Evolutionary conservation across 768 basidiomycete genomes (phyloP).

Genomic region (Suillus hirtellus): DNA sequence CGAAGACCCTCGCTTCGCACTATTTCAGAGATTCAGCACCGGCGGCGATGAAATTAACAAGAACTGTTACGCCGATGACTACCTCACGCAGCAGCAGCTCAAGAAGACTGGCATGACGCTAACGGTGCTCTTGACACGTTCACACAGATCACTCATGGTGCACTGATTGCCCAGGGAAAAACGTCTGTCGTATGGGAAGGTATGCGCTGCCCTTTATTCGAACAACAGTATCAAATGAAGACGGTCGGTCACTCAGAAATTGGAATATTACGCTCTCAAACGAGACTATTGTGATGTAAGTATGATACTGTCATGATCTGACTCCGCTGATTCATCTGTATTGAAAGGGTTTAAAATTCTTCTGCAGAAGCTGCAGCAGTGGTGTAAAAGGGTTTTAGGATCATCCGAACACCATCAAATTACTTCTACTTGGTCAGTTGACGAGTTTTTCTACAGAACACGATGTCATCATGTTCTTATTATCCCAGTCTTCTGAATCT

Average conservation of each 20-base stretch:
- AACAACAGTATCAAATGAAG: neutral
- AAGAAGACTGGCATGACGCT: constrained; percentile 37
- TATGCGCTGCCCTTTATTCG: constrained; percentile 12
- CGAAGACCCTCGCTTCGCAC: constrained; percentile 49
- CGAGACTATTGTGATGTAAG: constrained; percentile 58
- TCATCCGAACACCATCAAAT: constrained; percentile 72
- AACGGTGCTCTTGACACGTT: constrained; percentile 41
- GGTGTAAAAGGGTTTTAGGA: constrained; percentile 54
- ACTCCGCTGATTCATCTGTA: constrained; percentile 8
- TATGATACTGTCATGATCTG: constrained; percentile 11
- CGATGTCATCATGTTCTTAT: neutral
- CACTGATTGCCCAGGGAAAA: constrained; percentile 39
- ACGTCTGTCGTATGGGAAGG: constrained; percentile 52
- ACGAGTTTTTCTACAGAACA: neutral
- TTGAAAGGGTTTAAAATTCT: constrained; percentile 67
- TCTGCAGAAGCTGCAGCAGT: constrained; percentile 60
- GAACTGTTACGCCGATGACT: constrained; percentile 63
- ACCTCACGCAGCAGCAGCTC: constrained; percentile 53
- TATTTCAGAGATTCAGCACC: constrained; percentile 52
- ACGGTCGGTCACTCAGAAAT: constrained; percentile 45
- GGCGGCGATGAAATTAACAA: constrained; percentile 78
- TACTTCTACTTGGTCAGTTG: constrained; percentile 66
- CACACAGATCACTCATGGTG: constrained; percentile 34
- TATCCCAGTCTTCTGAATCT: constrained; percentile 58
- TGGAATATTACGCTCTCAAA: constrained; percentile 49